Percentiles rank a stretch among this genome's conserved stretches.
phyloP scores from a whole-genome alignment of 2,329 filamentous ascomycete genomes.

The Amauroascus niger region DNA sequence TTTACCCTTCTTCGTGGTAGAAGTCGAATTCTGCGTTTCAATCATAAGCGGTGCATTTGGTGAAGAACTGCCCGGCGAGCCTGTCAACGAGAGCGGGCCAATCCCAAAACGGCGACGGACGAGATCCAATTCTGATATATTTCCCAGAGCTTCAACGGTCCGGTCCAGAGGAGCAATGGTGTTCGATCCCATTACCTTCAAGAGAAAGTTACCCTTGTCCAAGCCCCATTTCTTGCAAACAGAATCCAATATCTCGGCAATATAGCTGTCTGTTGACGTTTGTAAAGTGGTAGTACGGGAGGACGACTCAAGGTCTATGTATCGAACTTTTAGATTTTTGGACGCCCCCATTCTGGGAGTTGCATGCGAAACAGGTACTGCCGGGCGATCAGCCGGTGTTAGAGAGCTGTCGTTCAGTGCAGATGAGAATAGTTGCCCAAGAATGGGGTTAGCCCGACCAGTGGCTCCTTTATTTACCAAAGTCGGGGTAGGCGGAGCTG shows the following conservation, averaged over 20 bases:
- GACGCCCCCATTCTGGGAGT: constrained; percentile 49
- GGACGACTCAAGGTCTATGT: constrained; percentile 50
- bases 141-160: constrained; percentile 54
- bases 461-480: constrained; percentile 19
- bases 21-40: constrained; percentile 24
- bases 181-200: constrained; percentile 54
- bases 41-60: constrained; percentile 57
- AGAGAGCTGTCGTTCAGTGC: constrained; percentile 38
- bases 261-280: constrained; percentile 56
- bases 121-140: constrained; percentile 52
- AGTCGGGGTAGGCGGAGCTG: constrained; percentile 18
- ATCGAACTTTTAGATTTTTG: constrained; percentile 51
- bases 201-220: constrained; percentile 54
- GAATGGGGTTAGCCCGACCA: constrained; percentile 33
- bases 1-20: constrained; percentile 36
- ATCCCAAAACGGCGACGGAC: constrained; percentile 53
- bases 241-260: constrained; percentile 56
- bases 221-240: constrained; percentile 53
- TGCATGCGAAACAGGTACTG: constrained; percentile 36
- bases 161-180: constrained; percentile 55
- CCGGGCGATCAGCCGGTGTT: constrained; percentile 40
- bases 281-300: constrained; percentile 45
- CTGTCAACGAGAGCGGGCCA: constrained; percentile 47
- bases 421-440: constrained; percentile 39
- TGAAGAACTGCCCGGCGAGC: constrained; percentile 52